phyloP scores from a whole-genome alignment of 305 asterid species.

The Withania somnifera region DNA sequence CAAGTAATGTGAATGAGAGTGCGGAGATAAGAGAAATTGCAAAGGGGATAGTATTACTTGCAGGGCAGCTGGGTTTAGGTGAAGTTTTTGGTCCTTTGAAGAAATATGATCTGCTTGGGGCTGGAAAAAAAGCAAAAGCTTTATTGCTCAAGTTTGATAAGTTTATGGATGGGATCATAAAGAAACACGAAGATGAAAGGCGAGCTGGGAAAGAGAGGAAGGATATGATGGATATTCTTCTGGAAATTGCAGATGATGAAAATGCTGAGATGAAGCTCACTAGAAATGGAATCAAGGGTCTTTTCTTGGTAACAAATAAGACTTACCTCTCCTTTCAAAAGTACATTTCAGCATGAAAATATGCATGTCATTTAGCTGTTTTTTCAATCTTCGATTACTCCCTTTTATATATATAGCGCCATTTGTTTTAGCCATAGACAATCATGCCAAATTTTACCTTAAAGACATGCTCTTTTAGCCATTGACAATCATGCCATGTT shows the following conservation, averaged over 20 bases:
- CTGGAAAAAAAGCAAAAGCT: constrained; percentile 8
- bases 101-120: constrained; percentile 3
- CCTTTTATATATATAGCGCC: too few species aligned
- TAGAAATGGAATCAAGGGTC: constrained; percentile 1
- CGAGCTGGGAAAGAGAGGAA: constrained; percentile 1
- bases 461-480: neutral
- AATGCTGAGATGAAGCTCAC: constrained; percentile 11
- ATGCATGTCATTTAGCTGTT: too few species aligned
- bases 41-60: neutral
- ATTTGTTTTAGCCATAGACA: neutral
- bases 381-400: too few species aligned
- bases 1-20: neutral
- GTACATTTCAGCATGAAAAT: too few species aligned
- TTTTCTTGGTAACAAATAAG: neutral
- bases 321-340: neutral
- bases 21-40: neutral
- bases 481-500: neutral
- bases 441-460: neutral
- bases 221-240: constrained; percentile 4
- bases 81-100: constrained; percentile 42
- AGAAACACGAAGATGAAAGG: constrained; percentile 25
- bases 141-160: constrained; percentile 39
- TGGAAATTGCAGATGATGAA: constrained; percentile 30
- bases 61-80: constrained; percentile 19
- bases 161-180: constrained; percentile 47